Base-by-base conservation (phyloP, 495 filamentous ascomycete species). In the Trypethelium eluteriae region DNA sequence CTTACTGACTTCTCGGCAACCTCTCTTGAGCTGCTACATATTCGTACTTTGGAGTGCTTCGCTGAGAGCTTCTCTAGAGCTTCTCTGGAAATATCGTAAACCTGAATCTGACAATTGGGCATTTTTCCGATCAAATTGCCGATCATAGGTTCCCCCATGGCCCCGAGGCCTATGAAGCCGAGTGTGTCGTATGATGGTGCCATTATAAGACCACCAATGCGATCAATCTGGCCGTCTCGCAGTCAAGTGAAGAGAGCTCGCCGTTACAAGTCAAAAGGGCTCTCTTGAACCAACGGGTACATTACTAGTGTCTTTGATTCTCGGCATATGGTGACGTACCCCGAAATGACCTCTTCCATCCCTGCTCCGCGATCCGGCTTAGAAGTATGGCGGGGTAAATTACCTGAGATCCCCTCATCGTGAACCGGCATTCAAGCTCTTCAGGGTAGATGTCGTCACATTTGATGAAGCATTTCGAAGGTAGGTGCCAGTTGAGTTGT, bases 141-240 rank as follows among this genome's bases (percentile, higher is more conserved):
- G 18, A 74, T 74, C 79, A 83, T 83, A 39, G 75, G 78, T 41
- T 71, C 74, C 9, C 81, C 81, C 81, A 82, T 83, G n/a, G 72
- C 70, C 4, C 80, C 81, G 1, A 82, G 74, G 70, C 81, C 81
- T 64, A 83, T 77, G 70, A 81, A 82, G 38, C 81, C 80, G 44
- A 82, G 64, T 2, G 34, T 69, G 39, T 66, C 68, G 10, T 64
- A 68, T 5, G 66, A n/a, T 5, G 65, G 63, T 11, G 67, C 56
- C 70, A 68, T 70, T 57, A 39, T 1, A 25, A 25, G 25, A 25
- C 25, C 25, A 25, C 25, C 25, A 1, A 25, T 25, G 25, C 25
- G 25, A 25, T 25, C 25, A 25, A 25, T 25, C 25, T 25, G 25
- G 25, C 25, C 25, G 25, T 25, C 25, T 25, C 25, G 1, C 25